Conservation (phyloP, 352 stramenopile species). For the Globisporangium cederbergense region DNA sequence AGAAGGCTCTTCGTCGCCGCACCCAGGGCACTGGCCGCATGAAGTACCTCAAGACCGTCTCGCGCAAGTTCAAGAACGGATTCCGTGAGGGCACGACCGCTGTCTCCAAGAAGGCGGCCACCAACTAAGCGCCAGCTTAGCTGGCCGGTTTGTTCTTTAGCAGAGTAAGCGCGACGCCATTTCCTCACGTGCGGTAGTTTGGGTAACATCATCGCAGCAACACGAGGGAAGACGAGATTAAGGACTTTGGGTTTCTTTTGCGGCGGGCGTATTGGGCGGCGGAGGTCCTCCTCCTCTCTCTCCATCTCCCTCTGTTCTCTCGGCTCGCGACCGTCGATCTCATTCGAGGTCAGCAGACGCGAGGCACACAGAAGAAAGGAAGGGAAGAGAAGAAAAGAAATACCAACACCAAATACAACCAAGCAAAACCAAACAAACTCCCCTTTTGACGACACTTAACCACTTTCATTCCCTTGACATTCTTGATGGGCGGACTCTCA, state of each 20-base stretch:
- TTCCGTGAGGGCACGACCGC: conserved; percentile 95
- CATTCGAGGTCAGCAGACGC: neutral
- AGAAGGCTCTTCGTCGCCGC: conserved; percentile 97
- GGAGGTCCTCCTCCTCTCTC: conserved; percentile 9
- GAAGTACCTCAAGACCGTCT: conserved; percentile 98
- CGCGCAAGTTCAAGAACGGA: conserved; percentile 99
- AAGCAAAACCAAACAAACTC: conserved; percentile 2
- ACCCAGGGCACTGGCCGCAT: conserved; percentile 97
- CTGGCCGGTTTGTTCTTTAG: conserved; percentile 2
- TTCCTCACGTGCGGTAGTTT: conserved; percentile 22
- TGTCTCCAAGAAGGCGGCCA: conserved; percentile 88
- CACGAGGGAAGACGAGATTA: conserved; percentile 15
- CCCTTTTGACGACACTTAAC: neutral
- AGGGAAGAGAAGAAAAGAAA: neutral
- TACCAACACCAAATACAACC: conserved; percentile 2
- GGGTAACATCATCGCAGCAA: conserved; percentile 27
- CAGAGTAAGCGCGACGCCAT: conserved; percentile 11
- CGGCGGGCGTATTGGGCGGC: too few species aligned
- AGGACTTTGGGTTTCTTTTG: conserved; percentile 14
- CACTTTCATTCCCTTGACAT: neutral
- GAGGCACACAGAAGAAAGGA: neutral
- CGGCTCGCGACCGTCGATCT: neutral
- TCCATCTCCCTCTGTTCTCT: conserved; percentile 9
- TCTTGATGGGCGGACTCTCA: neutral
- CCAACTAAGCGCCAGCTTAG: conserved; percentile 64